Conservation (phyloP, 495 filamentous ascomycete genomes). For the Neurospora tetraspora region DNA sequence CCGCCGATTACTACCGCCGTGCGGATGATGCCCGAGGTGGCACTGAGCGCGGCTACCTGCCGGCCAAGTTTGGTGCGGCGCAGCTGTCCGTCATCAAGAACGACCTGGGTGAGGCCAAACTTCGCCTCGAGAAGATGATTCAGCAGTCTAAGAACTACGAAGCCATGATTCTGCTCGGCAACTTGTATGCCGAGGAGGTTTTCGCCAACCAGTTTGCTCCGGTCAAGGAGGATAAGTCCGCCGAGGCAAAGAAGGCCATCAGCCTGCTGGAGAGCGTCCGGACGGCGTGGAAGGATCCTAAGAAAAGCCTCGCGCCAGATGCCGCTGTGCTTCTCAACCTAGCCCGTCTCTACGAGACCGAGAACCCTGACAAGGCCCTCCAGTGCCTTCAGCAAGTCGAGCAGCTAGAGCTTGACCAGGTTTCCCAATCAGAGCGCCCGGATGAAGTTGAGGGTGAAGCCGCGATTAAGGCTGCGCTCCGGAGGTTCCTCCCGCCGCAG, state of each 20-base stretch:
- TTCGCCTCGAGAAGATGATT: constrained; percentile 85
- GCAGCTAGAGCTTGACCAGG: constrained; percentile 67
- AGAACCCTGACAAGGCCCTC: constrained; percentile 79
- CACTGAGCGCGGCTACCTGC: constrained; percentile 74
- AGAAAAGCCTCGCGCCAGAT: constrained; percentile 69
- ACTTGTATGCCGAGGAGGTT: constrained; percentile 86
- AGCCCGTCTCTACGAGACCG: constrained; percentile 77
- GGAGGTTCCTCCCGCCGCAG: constrained; percentile 74
- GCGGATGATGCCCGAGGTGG: constrained; percentile 86
- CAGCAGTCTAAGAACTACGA: constrained; percentile 79
- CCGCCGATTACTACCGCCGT: constrained; percentile 71
- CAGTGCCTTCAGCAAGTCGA: constrained; percentile 86
- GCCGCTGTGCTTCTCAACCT: constrained; percentile 86
- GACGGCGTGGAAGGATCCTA: constrained; percentile 79
- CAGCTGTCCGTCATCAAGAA: constrained; percentile 77
- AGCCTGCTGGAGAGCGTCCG: constrained; percentile 71
- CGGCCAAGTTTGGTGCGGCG: constrained; percentile 85
- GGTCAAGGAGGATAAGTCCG: constrained; percentile 76
- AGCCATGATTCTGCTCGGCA: constrained; percentile 80
- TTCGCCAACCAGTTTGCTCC: constrained; percentile 63
- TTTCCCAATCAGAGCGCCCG: constrained; percentile 57
- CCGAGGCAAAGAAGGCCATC: constrained; percentile 74
- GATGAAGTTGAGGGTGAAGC: constrained; percentile 51
- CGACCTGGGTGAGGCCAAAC: constrained; percentile 85
- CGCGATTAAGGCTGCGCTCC: constrained; percentile 47